phyloP scores from a whole-genome alignment of 148 eudicot genomes.

The Diospyros kaki region DNA sequence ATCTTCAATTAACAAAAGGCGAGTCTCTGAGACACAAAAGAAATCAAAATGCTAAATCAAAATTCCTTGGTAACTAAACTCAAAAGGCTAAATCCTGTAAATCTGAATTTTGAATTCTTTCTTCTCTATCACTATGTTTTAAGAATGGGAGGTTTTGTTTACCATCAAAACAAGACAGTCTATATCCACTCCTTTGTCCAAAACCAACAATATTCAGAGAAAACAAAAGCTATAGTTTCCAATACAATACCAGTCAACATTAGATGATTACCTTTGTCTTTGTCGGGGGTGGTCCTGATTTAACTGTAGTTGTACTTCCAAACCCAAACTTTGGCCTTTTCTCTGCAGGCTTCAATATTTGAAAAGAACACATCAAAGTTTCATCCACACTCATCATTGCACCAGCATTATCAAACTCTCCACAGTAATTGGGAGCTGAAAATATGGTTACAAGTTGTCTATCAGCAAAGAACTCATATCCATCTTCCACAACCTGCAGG shows the following conservation, averaged over 20 bases:
- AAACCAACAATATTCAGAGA: not conserved
- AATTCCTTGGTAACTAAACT: too few relatives aligned
- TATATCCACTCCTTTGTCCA: not conserved
- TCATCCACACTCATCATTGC: slow-evolving; percentile 5
- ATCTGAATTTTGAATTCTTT: too few relatives aligned
- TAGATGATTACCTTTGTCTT: slow-evolving; percentile 3
- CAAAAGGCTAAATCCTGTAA: too few relatives aligned
- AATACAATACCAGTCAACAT: not conserved
- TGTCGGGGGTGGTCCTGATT: not conserved
- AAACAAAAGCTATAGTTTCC: not conserved
- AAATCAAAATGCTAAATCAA: too few relatives aligned
- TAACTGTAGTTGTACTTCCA: not conserved
- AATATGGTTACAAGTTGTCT: slow-evolving; percentile 5
- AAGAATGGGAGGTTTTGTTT: too few relatives aligned
- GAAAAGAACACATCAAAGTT: not conserved
- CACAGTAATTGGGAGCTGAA: slow-evolving; percentile 6
- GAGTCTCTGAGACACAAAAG: too few relatives aligned
- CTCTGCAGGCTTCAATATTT: slow-evolving; percentile 3
- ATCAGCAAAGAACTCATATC: slow-evolving; percentile 6
- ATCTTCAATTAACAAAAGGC: too few relatives aligned
- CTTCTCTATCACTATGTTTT: too few relatives aligned
- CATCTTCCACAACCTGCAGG: not conserved
- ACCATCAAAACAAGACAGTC: not conserved
- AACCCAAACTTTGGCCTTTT: not conserved
- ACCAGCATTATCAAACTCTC: slow-evolving; percentile 6